Evolutionary conservation across 164 flowering plant species (phyloP), one percentile per base, ranked within the genome.

Genomic region (Tinospora cordifolia): DNA sequence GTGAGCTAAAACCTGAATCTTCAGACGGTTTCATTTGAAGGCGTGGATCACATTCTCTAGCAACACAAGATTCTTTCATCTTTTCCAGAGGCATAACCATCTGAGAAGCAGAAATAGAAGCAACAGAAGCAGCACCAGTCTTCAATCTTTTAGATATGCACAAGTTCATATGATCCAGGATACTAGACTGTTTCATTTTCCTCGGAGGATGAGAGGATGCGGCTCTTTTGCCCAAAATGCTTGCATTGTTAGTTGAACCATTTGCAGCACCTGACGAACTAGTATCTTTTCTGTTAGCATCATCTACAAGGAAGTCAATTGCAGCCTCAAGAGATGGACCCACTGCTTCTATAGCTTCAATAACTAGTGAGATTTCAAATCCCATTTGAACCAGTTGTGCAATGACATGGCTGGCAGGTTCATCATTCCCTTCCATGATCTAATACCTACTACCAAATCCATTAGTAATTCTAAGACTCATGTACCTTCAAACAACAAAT

Each of bases 321-420:
- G 86, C 88, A 65, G 71, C 72, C 62, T 85, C 78, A 30, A 86
- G 39, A 24, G 85, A 81, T 64, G 87, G 81, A 40, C 97, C 97
- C 12, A 84, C 90, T 6, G 78, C 80, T 69, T 85, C 72, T 71
- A 87, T 71, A 46, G 93, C 97, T 75, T 85, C 84, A 27, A 67
- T 65, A 59, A 75, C 82, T 47, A 44, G 66, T 54, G 83, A 75
- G 41, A 73, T 63, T 36, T 87, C 87, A 78, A 88, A 91, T 24
- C 93, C 93, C 93, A 88, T 88, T 59, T 87, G 89, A 36, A 84
- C 44, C 64, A 92, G 77, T 60, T 81, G 79, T 3, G 82, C 80
- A 40, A 84, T 75, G 58, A 84, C 81, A 74, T 80, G 76, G 46
- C 83, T 84, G 2, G 83, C 74, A 30, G 77, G 67, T 26, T 71